These are phyloP conservation scores for Panicum virgatum DNA, from an alignment of 202 grass and related monocot species.

Conservation along the genomic window DNA sequence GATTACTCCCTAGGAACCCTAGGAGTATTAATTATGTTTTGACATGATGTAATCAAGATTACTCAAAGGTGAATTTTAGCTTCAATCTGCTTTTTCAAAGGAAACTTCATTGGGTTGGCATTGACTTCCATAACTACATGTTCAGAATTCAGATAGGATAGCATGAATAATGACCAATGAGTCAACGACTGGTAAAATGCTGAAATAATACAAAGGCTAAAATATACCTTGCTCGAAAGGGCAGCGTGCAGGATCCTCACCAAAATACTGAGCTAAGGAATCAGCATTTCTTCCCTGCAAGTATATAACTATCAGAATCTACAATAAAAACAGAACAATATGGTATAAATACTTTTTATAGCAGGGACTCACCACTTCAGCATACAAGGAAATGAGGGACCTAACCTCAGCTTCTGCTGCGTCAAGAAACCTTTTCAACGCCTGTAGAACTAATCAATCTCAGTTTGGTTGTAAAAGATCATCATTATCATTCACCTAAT, in stretches of 20 bases:
- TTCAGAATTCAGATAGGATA: neutral
- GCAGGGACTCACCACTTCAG: conserved; percentile 83
- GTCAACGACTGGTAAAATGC: neutral
- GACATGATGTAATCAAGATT: conserved; percentile 5
- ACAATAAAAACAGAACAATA: conserved; percentile 15
- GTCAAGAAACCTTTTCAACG: conserved; percentile 89
- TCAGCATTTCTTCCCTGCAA: conserved; percentile 91
- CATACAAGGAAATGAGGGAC: conserved; percentile 91
- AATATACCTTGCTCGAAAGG: conserved; percentile 89
- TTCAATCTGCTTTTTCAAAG: neutral
- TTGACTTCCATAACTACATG: neutral
- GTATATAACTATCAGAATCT: conserved; percentile 35
- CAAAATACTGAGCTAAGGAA: conserved; percentile 96
- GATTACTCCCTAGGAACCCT: too few relatives aligned
- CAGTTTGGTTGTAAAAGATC: conserved; percentile 25
- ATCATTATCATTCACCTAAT: conserved; percentile 8
- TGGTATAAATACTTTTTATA: too few relatives aligned
- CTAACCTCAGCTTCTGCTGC: conserved; percentile 94
- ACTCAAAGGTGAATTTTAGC: neutral
- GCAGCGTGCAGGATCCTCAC: conserved; percentile 93
- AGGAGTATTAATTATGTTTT: neutral
- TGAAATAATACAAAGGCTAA: neutral
- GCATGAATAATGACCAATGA: neutral
- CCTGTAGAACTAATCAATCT: conserved; percentile 54
- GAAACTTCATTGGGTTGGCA: neutral